Base-by-base conservation (phyloP, 129 eudicot species). In the Tanacetum coccineum region DNA sequence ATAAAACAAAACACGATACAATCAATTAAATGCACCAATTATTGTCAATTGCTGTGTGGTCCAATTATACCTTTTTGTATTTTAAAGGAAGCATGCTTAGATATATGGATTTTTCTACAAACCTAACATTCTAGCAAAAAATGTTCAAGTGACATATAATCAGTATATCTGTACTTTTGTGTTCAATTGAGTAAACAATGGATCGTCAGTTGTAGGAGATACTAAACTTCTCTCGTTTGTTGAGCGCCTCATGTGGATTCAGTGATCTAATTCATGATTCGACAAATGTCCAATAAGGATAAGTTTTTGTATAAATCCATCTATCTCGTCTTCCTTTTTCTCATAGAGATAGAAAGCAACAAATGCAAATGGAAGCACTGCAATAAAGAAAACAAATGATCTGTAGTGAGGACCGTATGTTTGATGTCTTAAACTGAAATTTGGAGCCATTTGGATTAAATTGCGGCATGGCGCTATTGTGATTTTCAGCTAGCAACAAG, bases 301-400 rank as follows among this genome's bases (percentile, higher is more conserved):
- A 48, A 77, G 26, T 52, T 61, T 66, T 56, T 59, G 82, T 50
- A 81, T 11, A 46, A 85, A 60, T 32, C 32, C 47, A 53, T 92
- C 89, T 17, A 88, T 82, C 51, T 59, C 80, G 20, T 83, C 88
- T 80, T 88, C 96, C 59, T 71, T 83, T 75, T 80, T 79, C 76
- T 92, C 96, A 28, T 92, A 88, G 5, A 88, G 18, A 42, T 59
- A 59, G 71, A 92, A 81, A 13, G 81, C 81, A 50, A 76, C 66
- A 64, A 88, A 81, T 9, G 79, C 64, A 10, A 83, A 39, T n/a
- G 85, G 83, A 55, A 85, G 46, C 51, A 84, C 98, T 92, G 85
- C 74, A 78, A 68, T n/a, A 42, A 42, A 4, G 72, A 60, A 68
- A 40, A 1, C 18, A 59, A 42, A 40, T 21, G 15, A 30, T 40